Percentiles rank a stretch among this genome's conserved stretches.
phyloP scores from a whole-genome alignment of 208 protist genomes.

The Trypanosoma boissoni region DNA sequence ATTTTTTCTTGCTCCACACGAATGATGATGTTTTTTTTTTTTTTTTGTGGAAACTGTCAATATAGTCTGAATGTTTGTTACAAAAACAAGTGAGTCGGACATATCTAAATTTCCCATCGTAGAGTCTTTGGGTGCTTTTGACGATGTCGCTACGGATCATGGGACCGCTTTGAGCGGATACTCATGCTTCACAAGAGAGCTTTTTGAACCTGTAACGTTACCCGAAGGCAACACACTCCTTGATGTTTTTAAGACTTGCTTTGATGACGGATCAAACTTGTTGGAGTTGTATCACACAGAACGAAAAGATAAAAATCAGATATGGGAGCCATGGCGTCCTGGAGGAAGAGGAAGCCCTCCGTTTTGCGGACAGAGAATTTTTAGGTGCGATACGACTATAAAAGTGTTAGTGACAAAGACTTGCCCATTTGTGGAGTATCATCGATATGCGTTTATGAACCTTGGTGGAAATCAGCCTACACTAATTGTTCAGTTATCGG shows the following conservation, averaged over 20 bases:
- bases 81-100: slow-evolving; percentile 39
- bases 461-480: slow-evolving; percentile 37
- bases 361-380: slow-evolving; percentile 53
- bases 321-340: slow-evolving; percentile 50
- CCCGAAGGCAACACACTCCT: slow-evolving; percentile 37
- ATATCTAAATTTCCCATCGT: slow-evolving; percentile 43
- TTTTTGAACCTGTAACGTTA: slow-evolving; percentile 45
- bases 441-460: slow-evolving; percentile 62
- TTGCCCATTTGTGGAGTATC: slow-evolving; percentile 54
- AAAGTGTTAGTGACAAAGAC: slow-evolving; percentile 52
- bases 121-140: slow-evolving; percentile 45
- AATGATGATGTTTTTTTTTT: slow-evolving; percentile 1
- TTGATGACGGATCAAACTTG: slow-evolving; percentile 48
- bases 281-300: slow-evolving; percentile 43
- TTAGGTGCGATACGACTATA: slow-evolving; percentile 52
- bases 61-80: slow-evolving; percentile 27
- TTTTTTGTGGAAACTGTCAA: background rate
- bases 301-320: slow-evolving; percentile 46
- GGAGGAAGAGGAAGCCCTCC: slow-evolving; percentile 26
- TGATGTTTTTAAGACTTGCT: slow-evolving; percentile 59
- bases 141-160: slow-evolving; percentile 51
- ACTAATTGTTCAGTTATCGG: slow-evolving; percentile 60
- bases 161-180: slow-evolving; percentile 49
- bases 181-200: slow-evolving; percentile 50
- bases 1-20: background rate